These are phyloP conservation scores for Lagenidium giganteum DNA, from an alignment of 352 stramenopile species.

Conservation along the genomic window DNA sequence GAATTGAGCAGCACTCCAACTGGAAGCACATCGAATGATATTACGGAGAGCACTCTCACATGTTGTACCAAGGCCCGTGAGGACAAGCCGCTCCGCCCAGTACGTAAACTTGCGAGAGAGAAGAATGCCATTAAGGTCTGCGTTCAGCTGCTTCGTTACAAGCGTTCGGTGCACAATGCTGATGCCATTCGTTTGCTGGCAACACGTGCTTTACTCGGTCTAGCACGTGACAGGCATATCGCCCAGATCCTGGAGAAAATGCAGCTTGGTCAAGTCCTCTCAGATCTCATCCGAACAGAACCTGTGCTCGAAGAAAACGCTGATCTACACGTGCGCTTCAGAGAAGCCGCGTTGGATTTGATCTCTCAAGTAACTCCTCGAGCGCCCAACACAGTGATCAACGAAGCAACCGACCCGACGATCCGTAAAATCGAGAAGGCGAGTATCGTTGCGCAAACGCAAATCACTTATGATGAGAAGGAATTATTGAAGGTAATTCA, in stretches of 20 bases:
- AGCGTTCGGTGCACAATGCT: conserved; percentile 80
- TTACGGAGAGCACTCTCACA: neutral
- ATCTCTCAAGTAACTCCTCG: conserved; percentile 85
- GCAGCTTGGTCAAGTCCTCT: conserved; percentile 81
- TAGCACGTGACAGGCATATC: conserved; percentile 85
- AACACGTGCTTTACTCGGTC: conserved; percentile 71
- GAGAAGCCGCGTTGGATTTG: conserved; percentile 80
- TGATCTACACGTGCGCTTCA: conserved; percentile 83
- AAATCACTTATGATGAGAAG: conserved; percentile 81
- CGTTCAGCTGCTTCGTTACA: conserved; percentile 83
- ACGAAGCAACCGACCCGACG: conserved; percentile 83
- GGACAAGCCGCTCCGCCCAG: conserved; percentile 58
- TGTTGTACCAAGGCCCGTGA: conserved; percentile 62
- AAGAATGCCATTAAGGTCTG: conserved; percentile 87
- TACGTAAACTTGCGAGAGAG: conserved; percentile 69
- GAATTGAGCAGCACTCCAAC: neutral
- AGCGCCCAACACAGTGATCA: conserved; percentile 77
- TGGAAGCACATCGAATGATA: conserved; percentile 2
- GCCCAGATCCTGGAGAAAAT: conserved; percentile 90
- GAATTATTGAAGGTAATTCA: conserved; percentile 81
- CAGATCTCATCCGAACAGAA: conserved; percentile 82
- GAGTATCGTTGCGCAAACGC: conserved; percentile 84
- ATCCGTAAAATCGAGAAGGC: conserved; percentile 87
- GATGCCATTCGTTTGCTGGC: conserved; percentile 81
- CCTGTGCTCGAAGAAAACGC: conserved; percentile 83